Evolutionary conservation across 345 rosid genomes (phyloP), one percentile per base, ranked within the genome.

Genomic region (Bretschneidera sinensis): DNA sequence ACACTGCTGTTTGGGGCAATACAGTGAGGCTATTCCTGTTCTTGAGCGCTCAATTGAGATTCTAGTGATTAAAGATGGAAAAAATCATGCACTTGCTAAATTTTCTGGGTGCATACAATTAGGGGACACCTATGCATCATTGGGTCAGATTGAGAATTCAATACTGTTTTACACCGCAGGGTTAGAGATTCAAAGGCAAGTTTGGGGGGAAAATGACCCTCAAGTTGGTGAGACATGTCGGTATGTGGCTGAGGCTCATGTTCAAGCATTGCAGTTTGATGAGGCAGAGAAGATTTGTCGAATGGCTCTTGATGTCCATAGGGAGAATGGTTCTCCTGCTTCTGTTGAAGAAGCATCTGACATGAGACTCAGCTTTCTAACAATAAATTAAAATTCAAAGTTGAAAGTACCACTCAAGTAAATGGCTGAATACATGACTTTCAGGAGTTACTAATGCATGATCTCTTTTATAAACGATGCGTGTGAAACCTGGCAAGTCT

Each of bases 391-490:
- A 65, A 64, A 64, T 8, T 35, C 25, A 24, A 51, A 74, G 24
- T 31, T 24, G 54, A 16, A 68, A 55, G 18, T 79, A 89, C 98
- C 98, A 92, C 28, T 84, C 86, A 47, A 84, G 94, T 74, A 92
- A 69, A 71, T 94, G 86, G 76, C 97, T 79, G 76, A 77, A 84
- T 6, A 89, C 97, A 74, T 92, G 98, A 76, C 97, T 89, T 72
- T 92, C 98, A 0, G 91, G 97, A 22, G 97, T 83, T 68, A 89
- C 73, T 39, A 92, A 74, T 51, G 98, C 97, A 76, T 89, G 98
- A 65, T 87, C 91, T 20, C 47, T 71, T 43, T 74, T 82, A 71
- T 84, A 87, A 56, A 87, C 89, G 63, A 97, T 92, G 67, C 97
- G 73, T 54, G 96, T 87, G 77, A 82, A 87, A 24, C 98, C 98